Conservation (phyloP, 345 rosid genomes). For the Eucalyptus victrix region DNA sequence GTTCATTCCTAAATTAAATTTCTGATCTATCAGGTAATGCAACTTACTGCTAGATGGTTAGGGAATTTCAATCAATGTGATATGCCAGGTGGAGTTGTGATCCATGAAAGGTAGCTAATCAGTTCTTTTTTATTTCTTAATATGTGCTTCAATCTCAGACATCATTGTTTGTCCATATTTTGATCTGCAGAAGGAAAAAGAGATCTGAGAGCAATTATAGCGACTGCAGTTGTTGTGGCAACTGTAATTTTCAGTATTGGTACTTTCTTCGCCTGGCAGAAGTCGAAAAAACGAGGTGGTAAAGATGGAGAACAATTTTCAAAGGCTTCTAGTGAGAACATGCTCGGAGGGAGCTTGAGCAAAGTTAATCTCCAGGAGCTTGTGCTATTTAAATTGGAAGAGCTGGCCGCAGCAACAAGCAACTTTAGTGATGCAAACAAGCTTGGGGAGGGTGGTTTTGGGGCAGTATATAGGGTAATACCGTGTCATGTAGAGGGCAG, state of each 20-base stretch:
- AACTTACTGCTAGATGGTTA: neutral
- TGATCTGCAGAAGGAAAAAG: neutral
- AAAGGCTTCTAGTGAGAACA: neutral
- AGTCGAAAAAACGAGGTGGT: neutral
- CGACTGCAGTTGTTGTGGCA: neutral
- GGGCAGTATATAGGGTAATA: constrained; percentile 10
- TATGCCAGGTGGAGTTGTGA: neutral
- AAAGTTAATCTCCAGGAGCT: constrained; percentile 5
- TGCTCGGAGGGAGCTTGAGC: neutral
- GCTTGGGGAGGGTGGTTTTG: constrained; percentile 12
- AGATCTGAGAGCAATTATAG: neutral
- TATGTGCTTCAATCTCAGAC: neutral
- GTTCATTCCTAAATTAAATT: neutral
- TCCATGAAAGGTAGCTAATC: neutral
- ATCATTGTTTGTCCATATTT: neutral
- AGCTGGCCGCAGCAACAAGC: constrained; percentile 15
- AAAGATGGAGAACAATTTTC: neutral
- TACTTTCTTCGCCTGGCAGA: neutral
- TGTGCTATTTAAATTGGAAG: constrained; percentile 19
- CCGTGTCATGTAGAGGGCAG: neutral
- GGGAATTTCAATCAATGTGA: neutral
- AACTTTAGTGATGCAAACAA: constrained; percentile 13
- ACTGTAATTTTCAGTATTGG: neutral
- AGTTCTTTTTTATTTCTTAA: neutral
- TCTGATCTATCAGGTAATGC: neutral